phyloP scores from a whole-genome alignment of 352 stramenopile species.

The Pythium oligandrum region DNA sequence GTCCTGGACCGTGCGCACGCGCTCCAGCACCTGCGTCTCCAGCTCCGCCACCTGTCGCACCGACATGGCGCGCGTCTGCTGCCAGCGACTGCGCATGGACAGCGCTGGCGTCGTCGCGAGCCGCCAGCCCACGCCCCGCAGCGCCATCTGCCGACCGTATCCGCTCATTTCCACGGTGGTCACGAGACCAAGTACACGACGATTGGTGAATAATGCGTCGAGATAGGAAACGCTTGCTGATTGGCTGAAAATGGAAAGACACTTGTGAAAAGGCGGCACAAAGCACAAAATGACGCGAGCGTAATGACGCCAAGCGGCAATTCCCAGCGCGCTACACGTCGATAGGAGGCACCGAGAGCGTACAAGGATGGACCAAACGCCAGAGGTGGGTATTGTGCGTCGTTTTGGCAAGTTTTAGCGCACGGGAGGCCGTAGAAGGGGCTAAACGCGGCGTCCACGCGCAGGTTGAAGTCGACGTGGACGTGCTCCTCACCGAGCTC shows the following conservation, averaged over 20 bases:
- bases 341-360: too few relatives aligned
- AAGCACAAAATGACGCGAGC: neutral
- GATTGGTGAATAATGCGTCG: too few relatives aligned
- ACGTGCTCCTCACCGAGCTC: slow-evolving; percentile 52
- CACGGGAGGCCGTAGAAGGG: too few relatives aligned
- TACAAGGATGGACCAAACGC: too few relatives aligned
- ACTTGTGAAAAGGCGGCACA: slow-evolving; percentile 2
- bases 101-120: slow-evolving; percentile 3
- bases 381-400: too few relatives aligned
- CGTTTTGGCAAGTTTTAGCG: too few relatives aligned
- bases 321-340: too few relatives aligned
- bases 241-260: slow-evolving; percentile 14
- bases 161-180: too few relatives aligned
- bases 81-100: too few relatives aligned
- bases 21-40: slow-evolving; percentile 75
- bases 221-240: neutral
- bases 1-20: slow-evolving; percentile 61
- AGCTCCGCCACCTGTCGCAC: slow-evolving; percentile 58
- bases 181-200: too few relatives aligned
- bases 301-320: too few relatives aligned
- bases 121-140: slow-evolving; percentile 18
- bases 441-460: neutral
- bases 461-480: slow-evolving; percentile 43
- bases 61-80: slow-evolving; percentile 37
- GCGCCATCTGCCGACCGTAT: neutral